Percentiles rank a stretch among this genome's conserved stretches.
Evolutionary conservation across 1,139 yeast species (phyloP).

Genomic region (Yamadazyma dushanensis): DNA sequence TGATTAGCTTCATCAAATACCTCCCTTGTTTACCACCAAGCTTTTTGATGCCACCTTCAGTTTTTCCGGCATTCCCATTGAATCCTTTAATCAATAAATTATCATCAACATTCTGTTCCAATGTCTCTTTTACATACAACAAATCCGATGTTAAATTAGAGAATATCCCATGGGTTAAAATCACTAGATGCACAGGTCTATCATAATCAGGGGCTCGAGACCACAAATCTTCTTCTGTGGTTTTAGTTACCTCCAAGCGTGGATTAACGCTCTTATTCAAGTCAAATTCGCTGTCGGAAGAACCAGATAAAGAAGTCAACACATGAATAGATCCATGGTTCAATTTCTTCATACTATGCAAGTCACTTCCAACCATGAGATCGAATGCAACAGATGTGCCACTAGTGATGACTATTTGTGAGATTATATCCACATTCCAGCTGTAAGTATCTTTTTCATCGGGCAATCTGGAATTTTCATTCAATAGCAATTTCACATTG

Average conservation of each 20-base stretch:
- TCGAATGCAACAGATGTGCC: slow-evolving; percentile 70
- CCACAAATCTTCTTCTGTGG: slow-evolving; percentile 74
- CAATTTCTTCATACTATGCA: slow-evolving; percentile 30
- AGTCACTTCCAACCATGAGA: slow-evolving; percentile 53
- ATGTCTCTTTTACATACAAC: slow-evolving; percentile 78
- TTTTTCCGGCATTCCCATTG: slow-evolving; percentile 79
- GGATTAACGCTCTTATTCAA: slow-evolving; percentile 19
- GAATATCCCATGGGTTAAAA: slow-evolving; percentile 88
- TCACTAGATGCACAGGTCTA: slow-evolving; percentile 66
- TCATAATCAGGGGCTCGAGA: slow-evolving; percentile 40
- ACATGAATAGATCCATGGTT: slow-evolving; percentile 26
- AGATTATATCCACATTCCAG: slow-evolving; percentile 81
- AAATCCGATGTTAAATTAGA: slow-evolving; percentile 89
- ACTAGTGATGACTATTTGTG: slow-evolving; percentile 77
- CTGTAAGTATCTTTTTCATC: slow-evolving; percentile 34
- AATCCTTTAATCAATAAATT: slow-evolving; percentile 79
- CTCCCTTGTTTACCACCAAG: slow-evolving; percentile 79
- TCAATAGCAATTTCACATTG: slow-evolving; percentile 46
- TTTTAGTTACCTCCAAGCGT: slow-evolving; percentile 41
- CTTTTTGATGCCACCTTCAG: slow-evolving; percentile 85
- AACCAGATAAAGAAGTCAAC: slow-evolving; percentile 12
- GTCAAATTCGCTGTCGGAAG: no score
- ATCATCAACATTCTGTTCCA: slow-evolving; percentile 61
- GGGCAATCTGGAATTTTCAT: slow-evolving; percentile 40
- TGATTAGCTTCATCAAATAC: slow-evolving; percentile 58